Evolutionary conservation across 148 eudicot species (phyloP), one percentile per base, ranked within the genome.

Genomic region (Chenopodium suecicum): DNA sequence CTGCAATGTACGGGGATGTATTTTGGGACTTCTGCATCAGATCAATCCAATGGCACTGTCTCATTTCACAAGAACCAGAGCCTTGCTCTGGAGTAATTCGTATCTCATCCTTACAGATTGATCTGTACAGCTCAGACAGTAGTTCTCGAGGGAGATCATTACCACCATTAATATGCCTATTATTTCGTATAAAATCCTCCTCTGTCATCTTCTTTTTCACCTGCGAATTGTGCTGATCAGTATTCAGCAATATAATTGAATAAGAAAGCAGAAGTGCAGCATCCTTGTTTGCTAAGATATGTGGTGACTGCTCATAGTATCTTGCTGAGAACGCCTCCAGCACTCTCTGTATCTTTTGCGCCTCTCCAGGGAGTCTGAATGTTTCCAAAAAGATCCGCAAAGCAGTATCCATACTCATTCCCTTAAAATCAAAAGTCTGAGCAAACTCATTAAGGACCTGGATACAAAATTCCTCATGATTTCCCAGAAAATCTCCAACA

Each of bases 191-290:
- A 79, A 93, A 95, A 88, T 95, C 98, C 72, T 91, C 99, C 86
- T 91, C 97, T 8, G 91, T 93, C 99, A 95, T 95, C 90, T 93
- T 95, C 84, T 90, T 95, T 87, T 95, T 95, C 58, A 95, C 98
- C 86, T 95, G 99, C 65, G 84, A 84, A 80, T 93, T 95, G 81
- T 95, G 98, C 81, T 89, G 98, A 84, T 95, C 98, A 22, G 98
- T 95, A 88, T 95, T 95, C 17, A 93, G 92, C 97, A 95, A 66
- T 82, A 95, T 95, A 54, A 93, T 25, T 50, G 99, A 93, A 89
- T 95, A 95, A 4, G 99, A 92, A 41, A 95, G 83, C 70, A 95
- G 80, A 41, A 95, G 92, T 17, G 98, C 94, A 80, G 99, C 99
- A 88, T 95, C 99, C 86, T 92, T 93, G 84, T 95, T 88, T n/a